A percentile compares a stretch with the other conserved stretches of the same genome.
These are phyloP conservation scores for Trichoderma sp. DNA, from an alignment of 2,329 filamentous ascomycete species.

Conservation along the genomic window DNA sequence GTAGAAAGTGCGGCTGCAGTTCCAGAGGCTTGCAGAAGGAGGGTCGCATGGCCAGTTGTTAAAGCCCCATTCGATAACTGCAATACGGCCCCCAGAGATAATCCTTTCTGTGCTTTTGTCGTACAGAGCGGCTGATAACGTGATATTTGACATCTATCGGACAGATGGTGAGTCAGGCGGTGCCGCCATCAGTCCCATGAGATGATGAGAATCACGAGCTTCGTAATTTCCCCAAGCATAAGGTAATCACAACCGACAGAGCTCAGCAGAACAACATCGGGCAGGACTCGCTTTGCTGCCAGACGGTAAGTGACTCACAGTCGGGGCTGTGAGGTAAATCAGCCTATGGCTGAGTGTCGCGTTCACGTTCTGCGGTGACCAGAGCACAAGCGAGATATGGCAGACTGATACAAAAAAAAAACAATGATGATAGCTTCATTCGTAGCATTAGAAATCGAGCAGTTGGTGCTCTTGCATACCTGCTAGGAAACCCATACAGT, in stretches of 20 bases:
- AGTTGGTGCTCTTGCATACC: conserved; percentile 1
- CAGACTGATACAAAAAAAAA: too few species aligned
- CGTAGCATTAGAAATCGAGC: too few species aligned
- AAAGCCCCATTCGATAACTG: conserved; percentile 2
- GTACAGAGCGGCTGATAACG: background rate
- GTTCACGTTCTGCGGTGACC: too few species aligned
- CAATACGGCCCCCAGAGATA: background rate
- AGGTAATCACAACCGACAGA: too few species aligned
- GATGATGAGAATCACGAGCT: background rate
- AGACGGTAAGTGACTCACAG: too few species aligned
- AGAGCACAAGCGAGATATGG: too few species aligned
- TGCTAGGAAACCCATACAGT: background rate
- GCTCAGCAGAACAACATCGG: too few species aligned
- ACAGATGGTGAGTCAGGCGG: background rate
- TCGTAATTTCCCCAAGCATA: too few species aligned
- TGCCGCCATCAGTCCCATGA: too few species aligned
- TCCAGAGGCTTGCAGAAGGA: background rate
- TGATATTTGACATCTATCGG: background rate
- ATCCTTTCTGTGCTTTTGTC: conserved; percentile 6
- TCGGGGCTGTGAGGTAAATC: too few species aligned
- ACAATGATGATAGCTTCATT: background rate
- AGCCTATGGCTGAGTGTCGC: too few species aligned
- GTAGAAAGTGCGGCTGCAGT: background rate
- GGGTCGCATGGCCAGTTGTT: background rate
- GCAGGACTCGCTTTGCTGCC: too few species aligned